Evolutionary conservation across 1,139 yeast species (phyloP), one percentile per base, ranked within the genome.

Genomic region (Hemisphaericaspora xylanilytica): DNA sequence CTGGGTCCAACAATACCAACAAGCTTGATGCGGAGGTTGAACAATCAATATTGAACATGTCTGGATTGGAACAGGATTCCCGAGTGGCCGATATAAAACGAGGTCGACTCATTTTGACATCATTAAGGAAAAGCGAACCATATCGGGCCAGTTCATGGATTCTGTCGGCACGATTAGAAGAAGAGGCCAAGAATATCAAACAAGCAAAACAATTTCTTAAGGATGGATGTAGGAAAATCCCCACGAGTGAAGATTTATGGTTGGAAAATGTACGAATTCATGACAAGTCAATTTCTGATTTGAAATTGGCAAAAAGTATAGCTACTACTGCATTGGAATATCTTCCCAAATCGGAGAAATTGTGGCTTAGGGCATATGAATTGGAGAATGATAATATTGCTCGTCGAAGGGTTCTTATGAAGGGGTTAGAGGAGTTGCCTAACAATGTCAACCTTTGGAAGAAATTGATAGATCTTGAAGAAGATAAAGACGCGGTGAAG

Each of bases 141-240:
- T 61, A 67, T 33, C 83, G 81, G 42, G 75, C 95, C 0, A 76
- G 78, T 36, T 87, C 88, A 10, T 92, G 97, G 96, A 85, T 92
- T 21, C 88, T 95, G 0, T 78, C 90, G 28, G 95, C 96, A 0
- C 63, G 89, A 35, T 58, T 89, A 9, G 97, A 92, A 55, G 85
- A 80, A 45, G 76, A 74, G 36, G 84, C 82, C 1, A 70, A 71
- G 30, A 80, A 80, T 39, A 67, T 67, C 42, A 64, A 63, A 5
- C 62, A 63, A 18, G 97, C 98, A 0, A 73, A 75, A 43, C 62
- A 63, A 27, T 49, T 85, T 10, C 81, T 89, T 4, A 70, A 69
- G 21, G 79, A 86, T 53, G 98, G 95, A 2, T 86, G 96, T 55
- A 68, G 66, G 6, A 67, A 65, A 36, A 78, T 90, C 43, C 89